Evolutionary conservation across 1,284 basidiomycete genomes (phyloP).

Genomic region (Blastosporella zonata): DNA sequence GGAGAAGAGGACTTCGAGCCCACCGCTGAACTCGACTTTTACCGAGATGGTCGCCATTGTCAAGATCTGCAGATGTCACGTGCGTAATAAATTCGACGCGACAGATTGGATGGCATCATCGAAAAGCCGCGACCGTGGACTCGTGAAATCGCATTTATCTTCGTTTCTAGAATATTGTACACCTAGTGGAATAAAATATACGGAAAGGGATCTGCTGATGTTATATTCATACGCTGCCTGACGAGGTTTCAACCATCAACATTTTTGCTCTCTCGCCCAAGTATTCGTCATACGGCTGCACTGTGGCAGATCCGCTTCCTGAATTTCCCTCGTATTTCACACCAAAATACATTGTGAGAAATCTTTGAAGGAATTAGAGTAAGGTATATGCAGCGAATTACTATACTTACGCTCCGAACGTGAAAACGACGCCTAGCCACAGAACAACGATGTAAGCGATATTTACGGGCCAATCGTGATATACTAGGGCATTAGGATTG

Average conservation of each 20-base stretch:
- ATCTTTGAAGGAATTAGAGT: background rate
- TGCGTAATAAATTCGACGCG: background rate
- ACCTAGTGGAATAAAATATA: no score
- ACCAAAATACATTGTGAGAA: background rate
- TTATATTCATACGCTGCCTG: no score
- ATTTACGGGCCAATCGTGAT: constrained; percentile 27
- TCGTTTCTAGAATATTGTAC: no score
- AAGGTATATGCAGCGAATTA: background rate
- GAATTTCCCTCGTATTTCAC: background rate
- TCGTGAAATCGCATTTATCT: no score
- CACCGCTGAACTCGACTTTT: constrained; percentile 74
- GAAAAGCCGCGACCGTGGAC: no score
- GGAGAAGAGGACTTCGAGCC: constrained; percentile 79
- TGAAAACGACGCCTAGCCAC: constrained; percentile 26
- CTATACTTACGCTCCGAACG: constrained; percentile 4
- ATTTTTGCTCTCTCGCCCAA: no score
- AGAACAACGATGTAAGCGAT: constrained; percentile 30
- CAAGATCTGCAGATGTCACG: background rate
- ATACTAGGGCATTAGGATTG: constrained; percentile 19
- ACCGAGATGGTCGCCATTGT: constrained; percentile 32
- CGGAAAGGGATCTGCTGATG: no score
- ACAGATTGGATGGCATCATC: no score
- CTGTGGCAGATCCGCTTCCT: background rate
- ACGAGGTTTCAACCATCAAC: no score
- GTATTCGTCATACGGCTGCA: no score